These are phyloP conservation scores for Candida quercuum DNA, from an alignment of 805 yeast genomes.

Conservation along the genomic window DNA sequence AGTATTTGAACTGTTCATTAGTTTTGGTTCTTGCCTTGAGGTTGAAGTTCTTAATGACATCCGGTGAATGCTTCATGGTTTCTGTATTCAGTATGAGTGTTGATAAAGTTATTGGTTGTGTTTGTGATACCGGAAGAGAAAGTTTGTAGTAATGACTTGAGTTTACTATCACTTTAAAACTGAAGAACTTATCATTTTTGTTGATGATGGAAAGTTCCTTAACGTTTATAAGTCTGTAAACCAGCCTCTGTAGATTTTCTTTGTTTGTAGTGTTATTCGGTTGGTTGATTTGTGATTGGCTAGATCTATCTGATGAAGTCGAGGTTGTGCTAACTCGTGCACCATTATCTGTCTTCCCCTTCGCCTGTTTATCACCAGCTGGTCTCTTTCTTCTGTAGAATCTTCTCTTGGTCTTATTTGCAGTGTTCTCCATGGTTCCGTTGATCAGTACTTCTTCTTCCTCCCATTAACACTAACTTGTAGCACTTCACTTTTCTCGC, in stretches of 20 bases:
- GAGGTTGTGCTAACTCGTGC: too few species aligned
- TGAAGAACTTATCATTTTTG: slow-evolving; percentile 1
- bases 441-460: background rate
- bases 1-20: slow-evolving; percentile 3
- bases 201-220: background rate
- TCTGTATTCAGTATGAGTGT: background rate
- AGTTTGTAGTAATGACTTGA: background rate
- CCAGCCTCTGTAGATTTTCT: background rate
- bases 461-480: too few species aligned
- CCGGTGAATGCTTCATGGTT: background rate
- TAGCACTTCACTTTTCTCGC: too few species aligned
- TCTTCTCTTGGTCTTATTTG: background rate
- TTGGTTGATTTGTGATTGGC: background rate
- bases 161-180: background rate
- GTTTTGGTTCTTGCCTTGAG: slow-evolving; percentile 7
- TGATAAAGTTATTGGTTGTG: background rate
- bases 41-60: slow-evolving; percentile 22
- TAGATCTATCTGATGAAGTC: background rate
- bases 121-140: background rate
- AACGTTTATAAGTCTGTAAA: background rate
- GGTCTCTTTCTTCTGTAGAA: slow-evolving; percentile 2
- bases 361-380: too few species aligned
- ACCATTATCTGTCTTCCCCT: too few species aligned
- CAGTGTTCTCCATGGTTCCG: background rate
- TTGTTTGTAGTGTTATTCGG: background rate